Base-by-base conservation (phyloP, 2,329 filamentous ascomycete species). In the Calonectria pseudoturangicola region DNA sequence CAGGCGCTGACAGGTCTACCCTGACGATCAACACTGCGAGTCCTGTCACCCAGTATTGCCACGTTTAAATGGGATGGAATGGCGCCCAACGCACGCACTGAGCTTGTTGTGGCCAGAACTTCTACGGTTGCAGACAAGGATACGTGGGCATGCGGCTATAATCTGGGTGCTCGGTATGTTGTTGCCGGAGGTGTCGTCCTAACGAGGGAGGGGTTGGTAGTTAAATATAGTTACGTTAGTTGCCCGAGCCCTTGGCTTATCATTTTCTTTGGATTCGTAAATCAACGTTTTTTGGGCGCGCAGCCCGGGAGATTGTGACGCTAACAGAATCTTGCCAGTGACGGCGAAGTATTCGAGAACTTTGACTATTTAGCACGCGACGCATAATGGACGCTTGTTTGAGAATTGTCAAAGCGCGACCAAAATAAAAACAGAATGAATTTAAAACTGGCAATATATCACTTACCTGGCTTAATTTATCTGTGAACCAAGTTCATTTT, bases 321-420 rank as follows among this genome's bases (percentile, higher is more conserved):
- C 45, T 48, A 48, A 25, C n/a, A 25, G 3, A 18, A n/a, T 18
- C 7, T 47, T 47, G 43, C 18, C 12, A 10, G 21, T 25, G 9
- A 25, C 2, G n/a, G 45, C 45, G 45, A 48, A 48, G 45, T 25
- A 21, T 48, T 13, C 21, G 45, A 48, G 45, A 48, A 25, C 45
- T 25, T 48, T 4, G 45, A 48, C 33, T 36, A 36, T 36, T 36
- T 36, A 21, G 18, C 10, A 13, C n/a, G 45, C 45, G 10, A 12
- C 12, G 45, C 21, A 48, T 48, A 25, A 25, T 48, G 16, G n/a
- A 25, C 18, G n/a, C 18, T 3, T 21, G 45, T 48, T 16, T 12
- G 45, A n/a, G 45, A n/a, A 25, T 13, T 16, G 45, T 48, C 45
- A 48, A 48, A 48, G 45, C 45, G 45, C 45, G n/a, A 48, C n/a